phyloP scores from a whole-genome alignment of 768 basidiomycete species.

The Lactarius quietus region DNA sequence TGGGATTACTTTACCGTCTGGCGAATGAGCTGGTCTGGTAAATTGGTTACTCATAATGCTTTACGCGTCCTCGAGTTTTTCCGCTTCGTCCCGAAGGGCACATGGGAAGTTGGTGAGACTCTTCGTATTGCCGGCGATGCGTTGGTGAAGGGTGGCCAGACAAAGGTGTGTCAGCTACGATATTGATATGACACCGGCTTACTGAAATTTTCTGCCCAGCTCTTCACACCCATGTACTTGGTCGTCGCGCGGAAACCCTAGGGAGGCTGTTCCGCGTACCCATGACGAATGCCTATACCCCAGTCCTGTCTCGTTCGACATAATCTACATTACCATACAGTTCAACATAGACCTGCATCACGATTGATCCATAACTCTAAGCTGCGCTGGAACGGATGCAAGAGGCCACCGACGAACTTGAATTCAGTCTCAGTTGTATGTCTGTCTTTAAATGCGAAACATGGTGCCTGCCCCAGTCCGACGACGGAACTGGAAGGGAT shows the following conservation, averaged over 20 bases:
- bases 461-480: neutral
- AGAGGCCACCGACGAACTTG: neutral
- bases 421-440: neutral
- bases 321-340: conserved; percentile 1
- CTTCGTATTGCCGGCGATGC: conserved; percentile 78
- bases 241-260: conserved; percentile 39
- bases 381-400: neutral
- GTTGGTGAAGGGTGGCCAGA: conserved; percentile 80
- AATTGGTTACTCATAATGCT: conserved; percentile 76
- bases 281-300: conserved; percentile 2
- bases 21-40: conserved; percentile 88
- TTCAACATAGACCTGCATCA: neutral
- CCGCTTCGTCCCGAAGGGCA: conserved; percentile 87
- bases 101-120: conserved; percentile 83
- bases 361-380: neutral
- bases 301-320: neutral
- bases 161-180: conserved; percentile 53
- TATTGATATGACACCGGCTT: neutral
- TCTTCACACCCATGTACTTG: conserved; percentile 87
- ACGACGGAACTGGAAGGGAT: neutral
- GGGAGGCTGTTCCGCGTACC: neutral
- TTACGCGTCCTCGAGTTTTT: conserved; percentile 74
- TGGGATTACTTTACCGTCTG: conserved; percentile 90
- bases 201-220: conserved; percentile 38
- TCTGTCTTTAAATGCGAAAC: neutral